Evolutionary conservation across 768 basidiomycete genomes (phyloP), one percentile per base, ranked within the genome.

Genomic region (Pleurotus djamor): DNA sequence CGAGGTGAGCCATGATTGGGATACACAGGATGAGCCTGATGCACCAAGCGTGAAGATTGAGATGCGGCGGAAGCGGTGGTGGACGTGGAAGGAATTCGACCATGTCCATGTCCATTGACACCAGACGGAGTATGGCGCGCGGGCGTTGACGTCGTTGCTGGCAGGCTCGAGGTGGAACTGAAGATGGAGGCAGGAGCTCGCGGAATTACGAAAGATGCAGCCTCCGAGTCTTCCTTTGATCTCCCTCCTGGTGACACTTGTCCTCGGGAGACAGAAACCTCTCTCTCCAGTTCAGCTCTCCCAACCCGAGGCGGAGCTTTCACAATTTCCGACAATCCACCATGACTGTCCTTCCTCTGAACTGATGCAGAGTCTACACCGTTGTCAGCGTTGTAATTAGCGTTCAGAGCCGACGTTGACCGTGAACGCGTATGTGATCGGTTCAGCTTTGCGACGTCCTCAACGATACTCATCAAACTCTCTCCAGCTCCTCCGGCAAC

Each of bases 401-500:
- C 21, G 21, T 28, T 28, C 21, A 28, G 3, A 28, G 21, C 21
- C 21, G 21, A 28, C 3, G 21, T 28, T 28, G 21, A 28, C 21
- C 21, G 21, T 3, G 21, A 28, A 28, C 21, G 21, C 3, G 21
- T 28, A 28, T 28, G 21, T 48, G 55, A 14, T 58, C 74, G 67
- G 54, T 79, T 78, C 58, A 71, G 64, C 48, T 72, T 72, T 21
- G 85, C 69, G 48, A 89, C 83, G 58, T 76, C 81, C 65, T 89
- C 87, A 8, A 91, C 84, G 62, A 91, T 84, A 64, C 82, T 84
- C 86, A 90, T 85, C 67, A 89, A 70, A 45, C 81, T 87, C 21
- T 28, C 21, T 3, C 21, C 21, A 28, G 21, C 21, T 28, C 21
- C 21, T 28, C 21, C 21, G 3, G 21, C 21, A 28, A 3, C 21